Conservation (phyloP, 2,329 filamentous ascomycete species). For the Fusarium caatingaense region DNA sequence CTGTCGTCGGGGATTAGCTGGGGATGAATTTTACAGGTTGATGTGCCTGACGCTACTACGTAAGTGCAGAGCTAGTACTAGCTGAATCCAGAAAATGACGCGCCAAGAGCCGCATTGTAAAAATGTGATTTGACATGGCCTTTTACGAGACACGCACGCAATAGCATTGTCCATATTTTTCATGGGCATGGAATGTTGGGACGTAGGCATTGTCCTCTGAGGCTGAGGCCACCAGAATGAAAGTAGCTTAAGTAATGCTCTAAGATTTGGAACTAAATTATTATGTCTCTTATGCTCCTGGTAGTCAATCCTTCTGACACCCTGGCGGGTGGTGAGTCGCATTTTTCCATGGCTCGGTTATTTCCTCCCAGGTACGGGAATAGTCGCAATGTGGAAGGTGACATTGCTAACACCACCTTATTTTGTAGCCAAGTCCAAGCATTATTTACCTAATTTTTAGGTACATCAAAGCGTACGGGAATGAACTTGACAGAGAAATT, state of each 20-base stretch:
- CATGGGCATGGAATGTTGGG: background rate
- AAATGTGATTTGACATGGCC: background rate
- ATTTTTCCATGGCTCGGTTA: background rate
- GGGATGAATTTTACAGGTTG: background rate
- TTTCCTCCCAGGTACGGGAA: background rate
- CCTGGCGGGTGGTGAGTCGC: background rate
- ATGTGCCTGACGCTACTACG: slow-evolving; percentile 10
- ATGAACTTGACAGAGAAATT: background rate
- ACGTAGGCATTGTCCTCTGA: background rate
- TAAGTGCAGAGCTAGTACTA: background rate
- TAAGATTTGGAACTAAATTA: background rate
- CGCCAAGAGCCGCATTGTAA: background rate
- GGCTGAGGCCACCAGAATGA: background rate
- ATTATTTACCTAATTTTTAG: background rate
- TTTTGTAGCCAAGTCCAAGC: background rate
- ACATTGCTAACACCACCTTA: background rate
- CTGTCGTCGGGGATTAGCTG: background rate
- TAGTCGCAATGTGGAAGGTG: background rate
- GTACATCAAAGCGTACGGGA: background rate
- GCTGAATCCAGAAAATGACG: slow-evolving; percentile 3
- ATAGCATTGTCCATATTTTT: background rate
- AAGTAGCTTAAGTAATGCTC: background rate
- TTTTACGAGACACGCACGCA: background rate
- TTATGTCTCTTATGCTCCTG: background rate
- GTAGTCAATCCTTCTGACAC: background rate